Evolutionary conservation across 1,139 yeast species (phyloP), one percentile per base, ranked within the genome.

Genomic region (Yamadazyma pseudoaaseri): DNA sequence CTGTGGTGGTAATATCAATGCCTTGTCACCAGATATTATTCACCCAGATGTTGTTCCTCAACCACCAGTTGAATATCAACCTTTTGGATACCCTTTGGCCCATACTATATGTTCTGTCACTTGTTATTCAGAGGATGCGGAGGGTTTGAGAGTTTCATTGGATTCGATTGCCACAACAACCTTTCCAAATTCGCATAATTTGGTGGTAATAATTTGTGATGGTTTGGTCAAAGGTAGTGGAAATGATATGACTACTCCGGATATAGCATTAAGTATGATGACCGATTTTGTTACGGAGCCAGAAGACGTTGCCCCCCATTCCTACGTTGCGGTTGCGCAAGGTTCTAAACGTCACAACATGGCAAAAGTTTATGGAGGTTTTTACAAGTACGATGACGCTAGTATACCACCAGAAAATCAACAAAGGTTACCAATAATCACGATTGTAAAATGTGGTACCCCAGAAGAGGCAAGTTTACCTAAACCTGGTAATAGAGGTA

Each of bases 401-500:
- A 84, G 94, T 3, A 79, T 86, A 30, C 85, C 94, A 3, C 67
- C 68, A 3, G 89, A 84, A 46, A 83, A 83, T 45, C 97, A 90
- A 58, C 96, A 89, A 60, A 75, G 94, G 47, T 89, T 86, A 21
- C 97, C 98, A 1, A 71, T 92, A 51, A 55, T 92, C 17, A 68
- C 83, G 16, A 70, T 92, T 49, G 96, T 87, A 29, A 92, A 92
- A 59, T 87, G 96, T 61, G 98, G 98, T 43, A 85, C 96, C 0
- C 89, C 92, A 5, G 83, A 76, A 23, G 98, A 92, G 57, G 81
- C 79, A 13, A 61, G 65, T 14, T 65, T 81, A 5, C 72, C 94
- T n/a, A 92, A 92, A 54, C 97, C 97, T 9, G 98, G 98, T 51
- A 92, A 92, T 60, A 81, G 98, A 69, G 98, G 98, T 62, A 92